Base-by-base conservation (phyloP, 352 stramenopile species). In the Phytophthora macrochlamydospora region DNA sequence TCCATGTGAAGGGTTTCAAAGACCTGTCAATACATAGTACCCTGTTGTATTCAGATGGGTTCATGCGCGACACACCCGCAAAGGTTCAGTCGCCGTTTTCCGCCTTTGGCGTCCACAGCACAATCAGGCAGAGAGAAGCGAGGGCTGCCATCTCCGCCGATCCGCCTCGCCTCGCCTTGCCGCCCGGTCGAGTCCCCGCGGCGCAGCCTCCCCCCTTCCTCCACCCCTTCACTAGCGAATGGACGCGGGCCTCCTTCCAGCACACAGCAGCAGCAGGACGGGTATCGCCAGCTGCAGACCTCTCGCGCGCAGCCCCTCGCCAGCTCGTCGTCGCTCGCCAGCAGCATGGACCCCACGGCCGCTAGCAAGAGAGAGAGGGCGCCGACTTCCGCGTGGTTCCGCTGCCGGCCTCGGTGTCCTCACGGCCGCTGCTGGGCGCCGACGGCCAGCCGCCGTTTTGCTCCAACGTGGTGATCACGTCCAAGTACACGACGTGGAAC, bases 381-480 rank as follows among this genome's bases (percentile, higher is more conserved):
- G 9, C 24, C 28, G 82, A 89, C 62, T 91, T 79, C 66, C 82
- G 87, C 42, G 53, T 85, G 7, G 78, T 93, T 7, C 6, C 73
- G 31, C 71, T 92, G 0, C 81, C 83, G 30, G 67, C 82, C 50
- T 60, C 65, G 7, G 56, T 62, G 7, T 53, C 55, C 24, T 66
- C 67, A 43, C 54, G 45, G 9, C 46, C 55, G 8, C 53, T 66
- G 14, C 42, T 54, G 2, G 55, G 50, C 30, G 29, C 50, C 14
- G 67, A 72, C 14, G 52, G 35, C 2, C 42, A 66, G 35, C 44
- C 71, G 13, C 49, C 67, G 8, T 92, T 90, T 62, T 90, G 79
- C 67, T 83, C 81, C 14, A 98, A 98, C 59, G 75, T 94, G 33
- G 87, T 98, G 13, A 92, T 92, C 58, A 98, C 93, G 49, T 95